Conservation (phyloP, 352 stramenopile genomes). For the Aphanomyces euteiches region DNA sequence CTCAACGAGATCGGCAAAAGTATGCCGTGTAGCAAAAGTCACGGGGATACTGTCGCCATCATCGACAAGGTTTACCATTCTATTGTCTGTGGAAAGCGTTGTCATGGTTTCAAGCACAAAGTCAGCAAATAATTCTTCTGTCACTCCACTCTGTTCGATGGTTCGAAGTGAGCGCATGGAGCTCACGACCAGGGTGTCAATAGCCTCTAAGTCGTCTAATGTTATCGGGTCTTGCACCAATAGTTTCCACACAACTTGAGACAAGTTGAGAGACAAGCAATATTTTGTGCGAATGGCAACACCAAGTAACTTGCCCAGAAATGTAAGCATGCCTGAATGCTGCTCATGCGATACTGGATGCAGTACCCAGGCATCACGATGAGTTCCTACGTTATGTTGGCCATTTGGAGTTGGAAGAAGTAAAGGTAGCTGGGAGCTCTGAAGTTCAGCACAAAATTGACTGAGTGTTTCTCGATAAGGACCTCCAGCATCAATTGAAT, state of each 20-base stretch:
- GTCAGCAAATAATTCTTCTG: slow-evolving; percentile 83
- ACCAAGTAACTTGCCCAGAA: slow-evolving; percentile 91
- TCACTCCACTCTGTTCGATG: slow-evolving; percentile 72
- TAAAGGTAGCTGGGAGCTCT: slow-evolving; percentile 75
- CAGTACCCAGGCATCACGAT: slow-evolving; percentile 86
- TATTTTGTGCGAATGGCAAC: slow-evolving; percentile 84
- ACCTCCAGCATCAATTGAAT: slow-evolving; percentile 78
- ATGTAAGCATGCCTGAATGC: slow-evolving; percentile 82
- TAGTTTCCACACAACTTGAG: slow-evolving; percentile 87
- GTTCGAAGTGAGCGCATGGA: slow-evolving; percentile 81
- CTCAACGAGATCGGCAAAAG: slow-evolving; percentile 84
- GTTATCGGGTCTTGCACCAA: slow-evolving; percentile 72
- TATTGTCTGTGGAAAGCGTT: slow-evolving; percentile 81
- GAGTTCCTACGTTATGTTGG: slow-evolving; percentile 82
- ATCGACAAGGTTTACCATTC: slow-evolving; percentile 64
- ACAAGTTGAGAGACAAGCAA: slow-evolving; percentile 81
- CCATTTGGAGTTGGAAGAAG: slow-evolving; percentile 86
- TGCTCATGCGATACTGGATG: slow-evolving; percentile 59
- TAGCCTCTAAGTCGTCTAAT: slow-evolving; percentile 71
- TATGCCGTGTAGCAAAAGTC: slow-evolving; percentile 70
- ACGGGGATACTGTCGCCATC: slow-evolving; percentile 61
- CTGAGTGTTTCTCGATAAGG: slow-evolving; percentile 83
- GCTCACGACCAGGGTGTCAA: slow-evolving; percentile 84
- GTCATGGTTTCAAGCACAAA: slow-evolving; percentile 91
- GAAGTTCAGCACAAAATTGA: slow-evolving; percentile 77